Base-by-base conservation (phyloP, 2,329 filamentous ascomycete genomes). In the Monilinia polystroma region DNA sequence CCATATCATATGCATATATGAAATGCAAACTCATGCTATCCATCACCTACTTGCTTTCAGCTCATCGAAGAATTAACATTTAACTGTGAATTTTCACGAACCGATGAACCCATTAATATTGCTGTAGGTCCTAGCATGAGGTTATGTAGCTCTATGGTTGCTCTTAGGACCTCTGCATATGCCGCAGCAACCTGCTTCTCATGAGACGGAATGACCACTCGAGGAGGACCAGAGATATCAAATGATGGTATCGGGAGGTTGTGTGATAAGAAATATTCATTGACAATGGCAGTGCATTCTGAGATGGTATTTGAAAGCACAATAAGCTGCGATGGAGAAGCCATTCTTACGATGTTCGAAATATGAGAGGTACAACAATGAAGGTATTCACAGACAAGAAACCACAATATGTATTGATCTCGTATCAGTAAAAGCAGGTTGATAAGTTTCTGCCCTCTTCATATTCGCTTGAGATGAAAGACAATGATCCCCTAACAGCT, bases 41-140 rank as follows among this genome's bases (percentile, higher is more conserved):
- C 23, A 63, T 54, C 14, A 47, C 38, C 60, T 63, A 55, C 23
- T 32, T 10, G 8, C 2, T 53, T 20, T 55, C 20, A 35, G 23
- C 23, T 55, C 38, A 32, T 35, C 11, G 18, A 12, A 32, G 1
- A n/a, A 11, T 29, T 32, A 1, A 26, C 18, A 47, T 32, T 4
- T 4, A 8, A 12, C 26, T n/a, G 20, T 32, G 23, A 45, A n/a
- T 4, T 1, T 43, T 4, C 43, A 63, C 49, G n/a, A n/a, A 63
- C 60, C 49, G 60, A 63, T 16, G 18, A 43, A 16, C 49, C 11
- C 60, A 63, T 63, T 18, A 63, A 32, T n/a, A 54, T 29, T 4
- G 60, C 60, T n/a, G 49, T 63, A 16, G 60, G 60, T 43, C 60
- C 60, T 18, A 63, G 23, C 49, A 63, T 55, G 10, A 63, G 60